Conservation (phyloP, 1,284 basidiomycete species). For the Melampsora larici-populina region DNA sequence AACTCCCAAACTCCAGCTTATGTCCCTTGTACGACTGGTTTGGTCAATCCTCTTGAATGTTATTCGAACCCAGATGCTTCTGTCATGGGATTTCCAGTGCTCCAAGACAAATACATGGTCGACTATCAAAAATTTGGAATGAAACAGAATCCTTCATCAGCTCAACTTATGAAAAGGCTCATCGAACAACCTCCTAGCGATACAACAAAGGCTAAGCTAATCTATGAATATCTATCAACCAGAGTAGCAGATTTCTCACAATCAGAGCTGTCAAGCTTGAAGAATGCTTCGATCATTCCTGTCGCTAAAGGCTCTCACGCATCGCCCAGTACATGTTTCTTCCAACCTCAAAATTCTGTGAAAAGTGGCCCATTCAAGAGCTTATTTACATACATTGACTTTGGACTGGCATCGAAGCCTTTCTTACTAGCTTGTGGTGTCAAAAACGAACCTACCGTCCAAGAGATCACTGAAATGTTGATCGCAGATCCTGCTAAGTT, state of each 20-base stretch:
- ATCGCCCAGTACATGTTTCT: conserved; percentile 62
- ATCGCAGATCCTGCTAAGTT: conserved; percentile 52
- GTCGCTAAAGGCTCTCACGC: conserved; percentile 49
- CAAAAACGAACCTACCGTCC: conserved; percentile 78
- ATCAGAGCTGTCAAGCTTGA: conserved; percentile 52
- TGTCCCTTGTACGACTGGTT: conserved; percentile 67
- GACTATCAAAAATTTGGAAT: conserved; percentile 74
- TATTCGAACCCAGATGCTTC: conserved; percentile 70
- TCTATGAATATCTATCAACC: conserved; percentile 74
- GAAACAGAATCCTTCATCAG: conserved; percentile 68
- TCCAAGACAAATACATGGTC: conserved; percentile 61
- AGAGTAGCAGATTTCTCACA: conserved; percentile 63
- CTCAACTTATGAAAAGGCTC: conserved; percentile 65
- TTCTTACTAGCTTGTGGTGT: conserved; percentile 86
- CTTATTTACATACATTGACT: conserved; percentile 80
- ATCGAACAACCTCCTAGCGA: conserved; percentile 65
- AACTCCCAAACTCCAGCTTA: conserved; percentile 59
- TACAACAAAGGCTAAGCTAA: conserved; percentile 61
- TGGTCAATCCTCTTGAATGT: conserved; percentile 72
- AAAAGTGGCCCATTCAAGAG: conserved; percentile 47
- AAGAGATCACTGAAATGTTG: conserved; percentile 61
- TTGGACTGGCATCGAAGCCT: conserved; percentile 73
- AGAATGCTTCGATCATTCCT: conserved; percentile 55
- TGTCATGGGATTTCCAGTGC: conserved; percentile 70
- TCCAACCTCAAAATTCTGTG: conserved; percentile 47